Evolutionary conservation across 495 filamentous ascomycete genomes (phyloP).

Genomic region (Rhizodiscina lignyota): DNA sequence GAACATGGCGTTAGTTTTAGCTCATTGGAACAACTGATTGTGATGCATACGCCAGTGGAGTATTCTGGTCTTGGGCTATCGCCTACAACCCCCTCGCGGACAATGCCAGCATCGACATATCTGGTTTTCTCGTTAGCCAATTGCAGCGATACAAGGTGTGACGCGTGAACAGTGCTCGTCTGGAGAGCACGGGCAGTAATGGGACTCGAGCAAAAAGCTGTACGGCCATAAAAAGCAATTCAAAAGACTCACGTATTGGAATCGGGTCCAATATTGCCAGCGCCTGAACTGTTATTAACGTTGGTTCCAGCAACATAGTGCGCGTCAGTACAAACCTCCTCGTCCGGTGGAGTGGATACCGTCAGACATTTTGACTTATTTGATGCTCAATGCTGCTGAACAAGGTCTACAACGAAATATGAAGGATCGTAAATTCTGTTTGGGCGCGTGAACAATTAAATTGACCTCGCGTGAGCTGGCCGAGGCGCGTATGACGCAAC

Average conservation of each 20-base stretch:
- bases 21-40: background rate
- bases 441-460: background rate
- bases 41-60: slow-evolving; percentile 12
- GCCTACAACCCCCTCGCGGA: slow-evolving; percentile 20
- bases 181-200: too few relatives aligned
- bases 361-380: background rate
- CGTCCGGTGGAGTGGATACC: slow-evolving; percentile 22
- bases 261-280: slow-evolving; percentile 24
- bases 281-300: slow-evolving; percentile 9
- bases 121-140: slow-evolving; percentile 4
- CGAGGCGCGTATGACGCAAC: too few relatives aligned
- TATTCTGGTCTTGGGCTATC: slow-evolving; percentile 6
- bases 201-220: too few relatives aligned
- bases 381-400: too few relatives aligned
- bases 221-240: background rate
- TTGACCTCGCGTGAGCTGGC: too few relatives aligned
- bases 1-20: slow-evolving; percentile 2
- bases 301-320: background rate
- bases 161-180: too few relatives aligned
- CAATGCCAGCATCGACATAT: slow-evolving; percentile 20
- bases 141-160: too few relatives aligned
- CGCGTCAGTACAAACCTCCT: slow-evolving; percentile 13
- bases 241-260: slow-evolving; percentile 7
- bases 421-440: background rate
- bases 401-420: background rate